These are phyloP conservation scores for Neopestalotiopsis rosae DNA, from an alignment of 2,329 filamentous ascomycete species.

Conservation along the genomic window DNA sequence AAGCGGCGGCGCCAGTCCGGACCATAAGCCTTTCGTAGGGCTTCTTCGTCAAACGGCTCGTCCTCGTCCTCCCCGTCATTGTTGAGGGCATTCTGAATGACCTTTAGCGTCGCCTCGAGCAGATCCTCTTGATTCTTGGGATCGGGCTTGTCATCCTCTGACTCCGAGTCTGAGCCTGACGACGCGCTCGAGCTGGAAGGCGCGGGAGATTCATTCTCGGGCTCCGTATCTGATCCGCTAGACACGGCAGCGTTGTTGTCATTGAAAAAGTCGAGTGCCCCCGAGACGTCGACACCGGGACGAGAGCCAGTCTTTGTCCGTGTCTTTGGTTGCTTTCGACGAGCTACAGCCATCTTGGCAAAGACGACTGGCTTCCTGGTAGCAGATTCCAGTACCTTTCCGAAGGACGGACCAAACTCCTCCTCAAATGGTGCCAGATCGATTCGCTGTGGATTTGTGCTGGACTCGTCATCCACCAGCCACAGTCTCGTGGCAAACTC, in stretches of 20 bases:
- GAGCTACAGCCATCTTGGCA: neutral
- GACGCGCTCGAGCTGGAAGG: neutral
- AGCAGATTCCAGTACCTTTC: neutral
- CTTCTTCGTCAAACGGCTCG: neutral
- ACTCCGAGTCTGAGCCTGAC: neutral
- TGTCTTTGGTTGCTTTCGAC: neutral
- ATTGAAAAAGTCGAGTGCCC: neutral
- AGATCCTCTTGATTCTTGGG: neutral
- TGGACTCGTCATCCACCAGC: neutral
- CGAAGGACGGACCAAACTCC: constrained; percentile 9
- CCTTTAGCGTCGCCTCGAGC: neutral
- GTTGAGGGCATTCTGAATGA: neutral
- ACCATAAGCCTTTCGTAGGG: neutral
- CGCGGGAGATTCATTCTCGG: too few species aligned
- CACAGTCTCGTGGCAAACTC: constrained; percentile 1
- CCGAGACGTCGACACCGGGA: neutral
- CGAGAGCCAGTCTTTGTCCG: neutral
- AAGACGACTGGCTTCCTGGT: neutral
- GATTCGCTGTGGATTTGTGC: neutral
- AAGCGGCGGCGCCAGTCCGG: neutral
- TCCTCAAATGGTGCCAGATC: constrained; percentile 5
- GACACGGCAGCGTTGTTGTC: neutral
- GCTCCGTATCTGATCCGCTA: neutral
- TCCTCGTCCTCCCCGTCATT: neutral
- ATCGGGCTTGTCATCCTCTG: neutral